phyloP scores from a whole-genome alignment of 169 alveolate genomes.

The Cryptosporidium ubiquitum region DNA sequence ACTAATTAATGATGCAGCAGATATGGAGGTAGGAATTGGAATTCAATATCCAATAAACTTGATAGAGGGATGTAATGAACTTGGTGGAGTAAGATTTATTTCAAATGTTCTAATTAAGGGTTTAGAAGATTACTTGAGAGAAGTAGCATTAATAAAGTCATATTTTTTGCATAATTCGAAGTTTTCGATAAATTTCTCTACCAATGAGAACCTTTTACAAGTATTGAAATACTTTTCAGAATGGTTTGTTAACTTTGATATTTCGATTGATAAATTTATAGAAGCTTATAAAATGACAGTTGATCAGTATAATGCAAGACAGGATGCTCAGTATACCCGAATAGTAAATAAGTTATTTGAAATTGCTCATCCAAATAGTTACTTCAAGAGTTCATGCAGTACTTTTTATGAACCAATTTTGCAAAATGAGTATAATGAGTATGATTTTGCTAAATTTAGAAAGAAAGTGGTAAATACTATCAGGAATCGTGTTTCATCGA shows the following conservation, averaged over 20 bases:
- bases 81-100: slow-evolving; percentile 27
- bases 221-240: slow-evolving; percentile 20
- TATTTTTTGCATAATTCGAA: not conserved
- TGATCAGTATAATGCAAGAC: not conserved
- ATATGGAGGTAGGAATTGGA: slow-evolving; percentile 28
- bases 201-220: not conserved
- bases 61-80: slow-evolving; percentile 15
- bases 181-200: slow-evolving; percentile 4
- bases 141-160: not conserved
- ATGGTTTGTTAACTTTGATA: slow-evolving; percentile 23
- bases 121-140: slow-evolving; percentile 12
- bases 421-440: not conserved
- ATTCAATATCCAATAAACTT: slow-evolving; percentile 37
- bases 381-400: slow-evolving; percentile 21
- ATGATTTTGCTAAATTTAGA: not conserved
- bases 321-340: slow-evolving; percentile 15
- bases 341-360: not conserved
- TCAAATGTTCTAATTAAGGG: slow-evolving; percentile 44
- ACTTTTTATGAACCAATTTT: not conserved
- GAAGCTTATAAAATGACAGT: not conserved
- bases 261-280: slow-evolving; percentile 24
- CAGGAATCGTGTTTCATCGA: slow-evolving; percentile 37
- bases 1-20: slow-evolving; percentile 17
- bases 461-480: slow-evolving; percentile 13
- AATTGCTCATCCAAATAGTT: slow-evolving; percentile 41